Conservation (phyloP, 2,329 filamentous ascomycete genomes). For the Claviceps sp. region DNA sequence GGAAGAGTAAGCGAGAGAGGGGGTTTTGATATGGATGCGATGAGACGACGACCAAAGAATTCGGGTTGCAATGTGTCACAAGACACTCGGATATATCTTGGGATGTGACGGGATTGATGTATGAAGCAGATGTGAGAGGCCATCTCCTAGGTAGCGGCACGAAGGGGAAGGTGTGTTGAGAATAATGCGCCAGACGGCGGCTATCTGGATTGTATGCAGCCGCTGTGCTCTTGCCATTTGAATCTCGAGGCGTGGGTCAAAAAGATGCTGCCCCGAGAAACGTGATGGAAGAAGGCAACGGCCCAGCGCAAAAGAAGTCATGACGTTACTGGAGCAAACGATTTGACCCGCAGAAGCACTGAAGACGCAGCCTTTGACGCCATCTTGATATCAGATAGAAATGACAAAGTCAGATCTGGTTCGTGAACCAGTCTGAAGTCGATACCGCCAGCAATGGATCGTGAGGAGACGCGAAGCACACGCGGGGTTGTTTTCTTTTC, state of each 20-base stretch:
- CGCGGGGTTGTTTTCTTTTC: not conserved
- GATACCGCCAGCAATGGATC: not conserved
- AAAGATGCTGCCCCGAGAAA: not conserved
- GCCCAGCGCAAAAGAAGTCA: not conserved
- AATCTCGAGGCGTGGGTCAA: not conserved
- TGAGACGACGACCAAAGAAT: not conserved
- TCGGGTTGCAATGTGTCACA: not conserved
- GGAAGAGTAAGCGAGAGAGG: too few species aligned
- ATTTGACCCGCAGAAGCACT: not conserved
- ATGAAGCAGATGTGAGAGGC: not conserved
- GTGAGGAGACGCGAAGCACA: slow-evolving; percentile 2
- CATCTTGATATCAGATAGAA: not conserved
- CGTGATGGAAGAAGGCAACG: not conserved
- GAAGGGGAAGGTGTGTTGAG: not conserved
- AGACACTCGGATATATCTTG: not conserved
- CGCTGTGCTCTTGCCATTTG: not conserved
- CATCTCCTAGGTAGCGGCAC: not conserved
- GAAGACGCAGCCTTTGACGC: not conserved
- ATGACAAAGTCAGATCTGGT: not conserved
- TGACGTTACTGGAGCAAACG: not conserved
- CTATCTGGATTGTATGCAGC: not conserved
- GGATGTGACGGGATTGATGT: not conserved
- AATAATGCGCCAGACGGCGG: not conserved
- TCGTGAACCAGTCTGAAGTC: not conserved
- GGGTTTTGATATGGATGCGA: not conserved